Conservation (phyloP, 768 basidiomycete species). For the Neoboletus subvelutipes region DNA sequence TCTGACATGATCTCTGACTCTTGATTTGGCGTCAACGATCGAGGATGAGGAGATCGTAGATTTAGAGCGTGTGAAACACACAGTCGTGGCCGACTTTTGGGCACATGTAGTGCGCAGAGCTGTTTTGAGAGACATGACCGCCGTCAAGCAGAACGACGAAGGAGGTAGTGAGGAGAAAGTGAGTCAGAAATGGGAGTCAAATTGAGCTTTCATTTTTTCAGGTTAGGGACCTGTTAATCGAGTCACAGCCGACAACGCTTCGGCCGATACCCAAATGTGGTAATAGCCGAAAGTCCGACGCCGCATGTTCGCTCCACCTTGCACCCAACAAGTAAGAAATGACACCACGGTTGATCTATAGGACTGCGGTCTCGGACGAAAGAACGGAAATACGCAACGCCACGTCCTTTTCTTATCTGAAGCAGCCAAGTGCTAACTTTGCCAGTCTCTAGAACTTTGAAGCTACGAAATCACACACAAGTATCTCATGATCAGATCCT, state of each 20-base stretch:
- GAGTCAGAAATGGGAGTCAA: slow-evolving; percentile 11
- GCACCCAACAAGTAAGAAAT: slow-evolving; percentile 1
- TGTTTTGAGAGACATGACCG: slow-evolving; percentile 44
- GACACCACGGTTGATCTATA: not conserved
- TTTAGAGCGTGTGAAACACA: slow-evolving; percentile 45
- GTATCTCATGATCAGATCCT: no score
- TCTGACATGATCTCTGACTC: slow-evolving; percentile 76
- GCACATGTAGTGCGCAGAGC: slow-evolving; percentile 44
- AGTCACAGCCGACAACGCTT: slow-evolving; percentile 21
- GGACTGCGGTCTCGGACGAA: not conserved
- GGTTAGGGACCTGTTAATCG: slow-evolving; percentile 8
- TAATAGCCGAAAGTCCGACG: slow-evolving; percentile 25
- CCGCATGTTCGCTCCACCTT: not conserved
- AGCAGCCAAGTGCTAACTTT: no score
- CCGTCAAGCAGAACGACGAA: slow-evolving; percentile 13
- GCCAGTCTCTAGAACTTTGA: no score
- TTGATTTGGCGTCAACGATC: slow-evolving; percentile 77
- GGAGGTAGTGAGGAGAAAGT: not conserved
- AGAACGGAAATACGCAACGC: no score
- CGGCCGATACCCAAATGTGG: slow-evolving; percentile 28
- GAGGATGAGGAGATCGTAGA: slow-evolving; percentile 52
- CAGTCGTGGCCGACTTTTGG: slow-evolving; percentile 32
- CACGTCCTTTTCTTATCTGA: no score
- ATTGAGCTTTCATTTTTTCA: slow-evolving; percentile 5
- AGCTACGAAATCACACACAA: no score